These are phyloP conservation scores for Porphyrellus cyaneotinctus DNA, from an alignment of 768 basidiomycete species.

Conservation along the genomic window DNA sequence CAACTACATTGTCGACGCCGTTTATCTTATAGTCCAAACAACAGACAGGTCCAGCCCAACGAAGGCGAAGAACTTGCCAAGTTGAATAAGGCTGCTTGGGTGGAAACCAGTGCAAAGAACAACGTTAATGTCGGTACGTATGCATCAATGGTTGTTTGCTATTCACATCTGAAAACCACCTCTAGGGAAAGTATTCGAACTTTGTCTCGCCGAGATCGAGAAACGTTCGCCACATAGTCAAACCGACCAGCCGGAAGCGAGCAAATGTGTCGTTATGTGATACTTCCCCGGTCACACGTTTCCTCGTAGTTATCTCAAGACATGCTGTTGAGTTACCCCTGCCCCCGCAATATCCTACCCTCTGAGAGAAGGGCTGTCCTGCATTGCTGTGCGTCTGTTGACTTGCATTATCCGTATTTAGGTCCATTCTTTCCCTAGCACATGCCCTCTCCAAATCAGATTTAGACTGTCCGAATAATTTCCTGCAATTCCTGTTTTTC, in stretches of 20 bases:
- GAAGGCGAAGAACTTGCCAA: conserved; percentile 76
- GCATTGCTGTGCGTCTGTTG: conserved; percentile 30
- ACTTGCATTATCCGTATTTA: conserved; percentile 38
- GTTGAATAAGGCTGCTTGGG: conserved; percentile 68
- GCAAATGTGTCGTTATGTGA: conserved; percentile 57
- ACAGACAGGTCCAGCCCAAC: conserved; percentile 68
- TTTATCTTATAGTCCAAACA: conserved; percentile 34
- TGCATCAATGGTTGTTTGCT: neutral
- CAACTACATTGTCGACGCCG: conserved; percentile 13
- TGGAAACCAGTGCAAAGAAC: conserved; percentile 87
- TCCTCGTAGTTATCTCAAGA: conserved; percentile 17
- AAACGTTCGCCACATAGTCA: conserved; percentile 57
- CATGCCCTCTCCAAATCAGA: conserved; percentile 18
- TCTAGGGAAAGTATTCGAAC: conserved; percentile 77
- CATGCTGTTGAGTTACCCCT: conserved; percentile 30
- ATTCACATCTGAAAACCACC: neutral
- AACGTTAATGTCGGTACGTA: conserved; percentile 85
- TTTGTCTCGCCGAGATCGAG: conserved; percentile 81
- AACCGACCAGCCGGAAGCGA: conserved; percentile 39
- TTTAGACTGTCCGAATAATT: conserved; percentile 33
- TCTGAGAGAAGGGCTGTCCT: conserved; percentile 14
- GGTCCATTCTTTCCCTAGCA: conserved; percentile 19
- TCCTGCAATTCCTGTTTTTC: conserved; percentile 20
- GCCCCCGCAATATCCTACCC: conserved; percentile 30
- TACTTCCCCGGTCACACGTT: conserved; percentile 8